Conservation (phyloP, 345 rosid genomes). For the Lumnitzera racemosa region DNA sequence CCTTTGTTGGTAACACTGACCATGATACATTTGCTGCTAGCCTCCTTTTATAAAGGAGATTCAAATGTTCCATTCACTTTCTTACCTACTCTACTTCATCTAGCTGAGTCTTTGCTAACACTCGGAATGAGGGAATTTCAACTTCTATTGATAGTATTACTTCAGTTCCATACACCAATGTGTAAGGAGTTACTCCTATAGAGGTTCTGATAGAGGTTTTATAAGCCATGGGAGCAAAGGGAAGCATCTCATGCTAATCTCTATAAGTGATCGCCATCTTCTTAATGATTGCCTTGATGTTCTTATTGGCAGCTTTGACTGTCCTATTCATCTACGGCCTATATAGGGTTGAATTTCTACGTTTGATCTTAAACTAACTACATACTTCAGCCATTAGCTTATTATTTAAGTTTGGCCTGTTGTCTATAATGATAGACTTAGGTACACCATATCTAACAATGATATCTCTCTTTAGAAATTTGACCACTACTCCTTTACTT, state of each 20-base stretch:
- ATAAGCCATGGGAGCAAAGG: background rate
- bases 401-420: no score
- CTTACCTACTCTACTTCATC: background rate
- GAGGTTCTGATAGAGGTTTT: background rate
- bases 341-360: background rate
- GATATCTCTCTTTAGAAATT: no score
- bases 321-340: background rate
- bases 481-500: no score
- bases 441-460: no score
- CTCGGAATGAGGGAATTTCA: background rate
- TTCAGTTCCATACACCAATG: background rate
- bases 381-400: no score
- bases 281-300: background rate
- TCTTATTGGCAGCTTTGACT: background rate
- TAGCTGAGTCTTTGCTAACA: background rate
- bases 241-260: background rate
- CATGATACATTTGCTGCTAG: no score
- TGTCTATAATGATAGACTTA: no score
- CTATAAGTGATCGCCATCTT: background rate
- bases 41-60: no score
- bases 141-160: background rate
- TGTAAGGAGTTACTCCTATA: background rate
- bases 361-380: background rate
- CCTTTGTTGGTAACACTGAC: no score
- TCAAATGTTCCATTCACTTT: no score